A percentile compares a stretch with the other conserved stretches of the same genome.
Conservation (phyloP, 352 stramenopile species). For the Phytophthora citrophthora region DNA sequence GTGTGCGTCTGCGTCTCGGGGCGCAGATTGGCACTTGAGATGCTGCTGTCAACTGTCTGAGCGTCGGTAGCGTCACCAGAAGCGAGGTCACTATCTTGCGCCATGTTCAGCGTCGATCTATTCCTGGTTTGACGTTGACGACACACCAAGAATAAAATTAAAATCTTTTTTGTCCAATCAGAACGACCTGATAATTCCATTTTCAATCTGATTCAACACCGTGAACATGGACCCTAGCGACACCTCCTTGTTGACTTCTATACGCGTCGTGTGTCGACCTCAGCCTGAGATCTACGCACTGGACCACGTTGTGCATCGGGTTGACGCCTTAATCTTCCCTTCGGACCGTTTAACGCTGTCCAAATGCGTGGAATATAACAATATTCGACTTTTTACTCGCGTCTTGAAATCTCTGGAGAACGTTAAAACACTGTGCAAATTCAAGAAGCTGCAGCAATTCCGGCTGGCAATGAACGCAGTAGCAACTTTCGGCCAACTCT, state of each 20-base stretch:
- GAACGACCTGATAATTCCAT: constrained; percentile 2
- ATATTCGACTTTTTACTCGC: constrained; percentile 2
- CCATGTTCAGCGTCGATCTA: constrained; percentile 22
- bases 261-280: constrained; percentile 13
- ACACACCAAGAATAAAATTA: background rate
- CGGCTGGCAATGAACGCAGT: constrained; percentile 13
- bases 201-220: background rate
- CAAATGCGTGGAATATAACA: constrained; percentile 5
- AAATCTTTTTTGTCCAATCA: background rate
- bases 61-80: background rate
- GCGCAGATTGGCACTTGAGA: background rate
- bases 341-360: background rate
- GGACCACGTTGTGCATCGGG: constrained; percentile 3
- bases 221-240: background rate
- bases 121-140: constrained; percentile 8
- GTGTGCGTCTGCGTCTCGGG: background rate
- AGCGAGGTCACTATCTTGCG: constrained; percentile 11
- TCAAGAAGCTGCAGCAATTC: constrained; percentile 16
- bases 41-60: constrained; percentile 2
- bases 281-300: background rate
- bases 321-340: constrained; percentile 14
- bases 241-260: background rate
- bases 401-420: constrained; percentile 6
- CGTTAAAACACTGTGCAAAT: background rate
- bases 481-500: constrained; percentile 5